These are phyloP conservation scores for Podila verticillata DNA, from an alignment of 192 early-diverging fungal genomes.

Conservation along the genomic window DNA sequence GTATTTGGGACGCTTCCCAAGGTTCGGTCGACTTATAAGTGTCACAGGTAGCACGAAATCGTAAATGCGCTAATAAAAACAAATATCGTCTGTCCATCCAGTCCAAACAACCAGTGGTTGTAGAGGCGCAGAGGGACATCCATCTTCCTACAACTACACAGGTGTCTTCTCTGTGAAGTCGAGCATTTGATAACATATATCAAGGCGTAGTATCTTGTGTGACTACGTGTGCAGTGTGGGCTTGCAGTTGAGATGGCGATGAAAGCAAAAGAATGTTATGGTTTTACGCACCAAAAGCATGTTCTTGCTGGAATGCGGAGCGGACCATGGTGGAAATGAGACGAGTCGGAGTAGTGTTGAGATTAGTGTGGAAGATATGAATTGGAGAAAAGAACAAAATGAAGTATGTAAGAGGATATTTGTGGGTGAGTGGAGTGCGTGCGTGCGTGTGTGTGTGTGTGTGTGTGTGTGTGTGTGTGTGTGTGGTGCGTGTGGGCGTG, in stretches of 20 bases:
- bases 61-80: background rate
- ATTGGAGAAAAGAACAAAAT: background rate
- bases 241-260: background rate
- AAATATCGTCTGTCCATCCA: background rate
- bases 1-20: background rate
- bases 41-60: constrained; percentile 3
- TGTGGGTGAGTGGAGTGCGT: no score
- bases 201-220: background rate
- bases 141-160: background rate
- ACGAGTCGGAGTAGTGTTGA: background rate
- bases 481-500: no score
- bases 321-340: constrained; percentile 59
- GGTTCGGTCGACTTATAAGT: background rate
- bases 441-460: no score
- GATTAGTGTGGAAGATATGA: background rate
- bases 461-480: no score
- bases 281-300: constrained; percentile 67
- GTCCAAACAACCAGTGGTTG: background rate
- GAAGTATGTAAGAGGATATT: background rate
- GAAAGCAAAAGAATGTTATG: background rate
- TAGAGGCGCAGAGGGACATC: background rate
- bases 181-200: background rate
- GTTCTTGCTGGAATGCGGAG: constrained; percentile 97
- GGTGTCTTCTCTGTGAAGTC: background rate
- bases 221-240: background rate